Base-by-base conservation (phyloP, 2,329 filamentous ascomycete genomes). In the Epichloe gansuensis region DNA sequence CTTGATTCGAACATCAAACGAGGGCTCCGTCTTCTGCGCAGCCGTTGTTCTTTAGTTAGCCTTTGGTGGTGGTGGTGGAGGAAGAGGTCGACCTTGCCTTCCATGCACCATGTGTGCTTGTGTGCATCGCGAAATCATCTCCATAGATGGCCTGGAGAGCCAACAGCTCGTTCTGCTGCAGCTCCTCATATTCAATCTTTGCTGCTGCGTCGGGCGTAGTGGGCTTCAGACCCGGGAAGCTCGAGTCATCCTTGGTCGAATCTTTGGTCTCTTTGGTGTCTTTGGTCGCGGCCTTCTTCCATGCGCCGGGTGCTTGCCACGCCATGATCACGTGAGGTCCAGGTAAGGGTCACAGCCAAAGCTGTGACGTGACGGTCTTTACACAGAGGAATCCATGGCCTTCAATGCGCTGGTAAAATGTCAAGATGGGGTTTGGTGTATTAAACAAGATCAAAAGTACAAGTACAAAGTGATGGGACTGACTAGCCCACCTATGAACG, bases 131-230 rank as follows among this genome's bases (percentile, higher is more conserved):
- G 63, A 89, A 96, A 63, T 96, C 90, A 54, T 95, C 88, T 58
- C 84, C 85, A 64, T 93, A 97, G 48, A 97, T 94, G 42, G 91
- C 87, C 61, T 85, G 78, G 54, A 97, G 75, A 44, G 83, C 91
- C 64, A 93, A 80, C 53, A 95, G 76, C 71, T 97, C 93, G 64
- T 95, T 87, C 61, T 85, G 76, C 70, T 97, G 93, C 36, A 87
- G 81, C 69, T 94, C 85, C 57, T 83, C 80, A 70, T 96, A 95
- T 63, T 89, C 73, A 15, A 77, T 76, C 59, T 72, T 78, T 49
- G 68, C 63, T 43, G 64, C 63, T 47, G 68, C 60, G 53, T 72
- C 65, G 54, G 70, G 64, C 59, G 68, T 69, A 53, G 66, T 62
- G 57, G 70, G 66, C 58, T 70, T 71, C 57, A 78, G 71, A 55